These are phyloP conservation scores for Yamadazyma dendronema DNA, from an alignment of 1,139 yeast species.

Conservation along the genomic window DNA sequence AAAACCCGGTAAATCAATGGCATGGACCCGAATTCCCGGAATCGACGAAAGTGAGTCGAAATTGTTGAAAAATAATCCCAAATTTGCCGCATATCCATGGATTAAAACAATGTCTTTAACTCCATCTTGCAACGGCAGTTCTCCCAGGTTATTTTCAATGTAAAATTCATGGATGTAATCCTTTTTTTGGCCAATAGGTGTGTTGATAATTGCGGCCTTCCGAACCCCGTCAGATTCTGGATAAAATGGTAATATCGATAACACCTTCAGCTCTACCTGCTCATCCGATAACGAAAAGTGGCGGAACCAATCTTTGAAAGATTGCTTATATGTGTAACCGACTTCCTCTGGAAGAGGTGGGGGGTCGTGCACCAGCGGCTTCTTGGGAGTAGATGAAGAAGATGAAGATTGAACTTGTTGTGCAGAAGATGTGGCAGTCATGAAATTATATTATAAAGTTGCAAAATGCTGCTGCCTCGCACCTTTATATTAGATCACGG, in stretches of 20 bases:
- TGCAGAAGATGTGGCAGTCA: no score
- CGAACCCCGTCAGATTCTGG: conserved; percentile 55
- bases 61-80: conserved; percentile 44
- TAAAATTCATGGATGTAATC: conserved; percentile 60
- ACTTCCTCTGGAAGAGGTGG: conserved; percentile 2
- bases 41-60: conserved; percentile 36
- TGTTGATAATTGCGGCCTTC: conserved; percentile 45
- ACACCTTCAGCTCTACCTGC: conserved; percentile 31
- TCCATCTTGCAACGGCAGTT: conserved; percentile 9
- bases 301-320: conserved; percentile 39
- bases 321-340: conserved; percentile 25
- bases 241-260: conserved; percentile 55
- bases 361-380: conserved; percentile 14
- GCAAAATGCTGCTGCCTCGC: no score
- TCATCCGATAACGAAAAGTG: conserved; percentile 31
- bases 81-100: conserved; percentile 49
- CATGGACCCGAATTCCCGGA: conserved; percentile 46
- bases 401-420: no score
- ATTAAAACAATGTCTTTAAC: conserved; percentile 39
- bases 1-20: conserved; percentile 45
- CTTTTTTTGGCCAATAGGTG: conserved; percentile 43
- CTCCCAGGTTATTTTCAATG: conserved; percentile 32
- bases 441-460: no score
- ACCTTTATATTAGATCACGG: no score
- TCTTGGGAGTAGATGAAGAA: neutral